Evolutionary conservation across 2,329 filamentous ascomycete genomes (phyloP).

Genomic region (Ophiosphaerella herpotricha): DNA sequence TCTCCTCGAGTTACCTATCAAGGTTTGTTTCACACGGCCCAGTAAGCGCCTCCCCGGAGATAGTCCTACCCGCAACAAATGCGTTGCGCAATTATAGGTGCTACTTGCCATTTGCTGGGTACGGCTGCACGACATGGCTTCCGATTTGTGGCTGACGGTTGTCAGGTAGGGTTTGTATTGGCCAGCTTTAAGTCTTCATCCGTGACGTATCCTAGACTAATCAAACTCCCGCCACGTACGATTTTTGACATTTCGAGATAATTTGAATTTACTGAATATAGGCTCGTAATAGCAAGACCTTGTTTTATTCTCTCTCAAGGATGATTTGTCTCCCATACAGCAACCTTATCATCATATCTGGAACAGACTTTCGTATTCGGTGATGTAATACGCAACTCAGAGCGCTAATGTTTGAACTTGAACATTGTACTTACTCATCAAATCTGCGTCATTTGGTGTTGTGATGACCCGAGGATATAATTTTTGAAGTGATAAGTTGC

Average conservation of each 20-base stretch:
- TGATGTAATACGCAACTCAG: too few relatives aligned
- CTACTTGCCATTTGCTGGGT: slow-evolving; percentile 10
- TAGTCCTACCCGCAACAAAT: slow-evolving; percentile 12
- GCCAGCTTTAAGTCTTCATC: background rate
- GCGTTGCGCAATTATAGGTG: slow-evolving; percentile 21
- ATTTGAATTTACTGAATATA: too few relatives aligned
- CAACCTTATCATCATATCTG: too few relatives aligned
- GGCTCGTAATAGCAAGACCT: too few relatives aligned
- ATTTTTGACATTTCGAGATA: background rate
- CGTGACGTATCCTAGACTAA: background rate
- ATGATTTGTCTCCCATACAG: too few relatives aligned
- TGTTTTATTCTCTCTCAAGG: too few relatives aligned
- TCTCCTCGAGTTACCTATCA: slow-evolving; percentile 4
- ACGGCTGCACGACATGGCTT: slow-evolving; percentile 14
- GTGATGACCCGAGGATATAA: too few relatives aligned
- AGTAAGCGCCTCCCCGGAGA: slow-evolving; percentile 21
- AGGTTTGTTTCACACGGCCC: slow-evolving; percentile 12
- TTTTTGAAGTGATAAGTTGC: too few relatives aligned
- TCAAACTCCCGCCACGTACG: background rate
- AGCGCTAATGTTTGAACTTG: background rate
- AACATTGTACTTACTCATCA: background rate
- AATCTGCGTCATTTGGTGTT: too few relatives aligned
- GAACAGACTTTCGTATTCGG: too few relatives aligned
- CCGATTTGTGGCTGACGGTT: slow-evolving; percentile 7
- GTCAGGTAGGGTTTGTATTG: background rate